Evolutionary conservation across 768 basidiomycete species (phyloP).

Genomic region (Suillus brevipes): DNA sequence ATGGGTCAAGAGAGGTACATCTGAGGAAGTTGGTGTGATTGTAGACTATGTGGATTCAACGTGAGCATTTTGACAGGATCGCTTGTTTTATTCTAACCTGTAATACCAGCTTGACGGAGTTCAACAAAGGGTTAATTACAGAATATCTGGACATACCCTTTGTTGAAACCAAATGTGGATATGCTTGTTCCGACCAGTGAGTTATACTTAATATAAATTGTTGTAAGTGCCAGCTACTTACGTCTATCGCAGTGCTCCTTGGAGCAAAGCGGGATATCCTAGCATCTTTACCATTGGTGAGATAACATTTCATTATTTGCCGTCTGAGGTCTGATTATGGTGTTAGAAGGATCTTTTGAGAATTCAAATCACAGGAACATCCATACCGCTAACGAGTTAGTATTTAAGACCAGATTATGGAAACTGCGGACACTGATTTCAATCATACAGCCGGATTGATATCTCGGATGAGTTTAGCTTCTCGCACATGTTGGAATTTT

Average conservation of each 20-base stretch:
- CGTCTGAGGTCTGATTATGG: not conserved
- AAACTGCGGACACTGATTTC: constrained; percentile 33
- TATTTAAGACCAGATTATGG: constrained; percentile 39
- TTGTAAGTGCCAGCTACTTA: constrained; percentile 6
- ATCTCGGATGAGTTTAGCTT: constrained; percentile 89
- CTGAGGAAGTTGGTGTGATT: constrained; percentile 81
- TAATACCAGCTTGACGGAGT: constrained; percentile 64
- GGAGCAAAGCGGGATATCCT: constrained; percentile 84
- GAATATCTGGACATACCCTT: constrained; percentile 83
- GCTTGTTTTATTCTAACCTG: constrained; percentile 23
- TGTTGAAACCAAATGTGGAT: constrained; percentile 83
- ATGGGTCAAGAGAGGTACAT: constrained; percentile 84
- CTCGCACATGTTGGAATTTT: constrained; percentile 85
- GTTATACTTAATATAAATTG: constrained; percentile 29
- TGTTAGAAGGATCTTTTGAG: constrained; percentile 62
- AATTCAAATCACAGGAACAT: constrained; percentile 77
- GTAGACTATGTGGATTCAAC: constrained; percentile 74
- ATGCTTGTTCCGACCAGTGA: constrained; percentile 93
- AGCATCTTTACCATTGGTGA: constrained; percentile 76
- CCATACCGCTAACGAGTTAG: constrained; percentile 80
- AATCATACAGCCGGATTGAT: constrained; percentile 66
- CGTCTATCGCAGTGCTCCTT: constrained; percentile 58
- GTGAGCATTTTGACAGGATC: constrained; percentile 39
- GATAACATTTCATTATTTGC: not conserved
- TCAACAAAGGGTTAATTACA: constrained; percentile 75